Base-by-base conservation (phyloP, 768 basidiomycete genomes). In the Lyophyllum semitale region DNA sequence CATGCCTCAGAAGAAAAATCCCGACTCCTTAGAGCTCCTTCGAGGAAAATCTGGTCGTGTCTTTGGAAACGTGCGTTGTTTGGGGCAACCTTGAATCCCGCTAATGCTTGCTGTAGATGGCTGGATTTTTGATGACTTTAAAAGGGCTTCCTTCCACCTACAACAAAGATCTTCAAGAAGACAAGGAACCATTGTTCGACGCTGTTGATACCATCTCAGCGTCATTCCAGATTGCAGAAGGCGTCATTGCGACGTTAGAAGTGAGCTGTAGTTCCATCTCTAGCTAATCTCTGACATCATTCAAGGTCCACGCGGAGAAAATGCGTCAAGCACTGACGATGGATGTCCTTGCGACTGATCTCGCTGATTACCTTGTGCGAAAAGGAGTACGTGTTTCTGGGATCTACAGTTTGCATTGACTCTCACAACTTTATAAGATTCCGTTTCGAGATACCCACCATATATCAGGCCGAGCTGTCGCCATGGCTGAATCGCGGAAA, bases 1-100 rank as follows among this genome's bases (percentile, higher is more conserved):
- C 68, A 99, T 99, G 97, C 97, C 97, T 5, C 97, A 98, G 69
- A 98, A 99, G 77, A 99, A 98, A 76, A 98, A 98, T 67, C 93
- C 95, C 0, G 97, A 98, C 70, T 98, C 96, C 9, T 77, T 97
- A 51, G 97, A 99, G 71, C 79, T 99, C 20, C 78, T 99, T 54
- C 87, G 97, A 54, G 97, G 97, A 63, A 99, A 99, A 73, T 84
- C 91, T 29, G 97, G 97, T 4, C 87, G 97, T 25, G 81, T 96
- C 20, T 96, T 98, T 72, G 97, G 97, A 54, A 88, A 93, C 66
- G 93, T 91, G 66, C 62, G 82, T 72, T 25, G 8, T 4, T 9
- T 27, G 17, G 38, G 15, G 17, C 6, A 51, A 7, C 25, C 37
- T 25, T 54, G 7, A 4, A 26, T 41, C 17, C 33, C 9, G 42